Base-by-base conservation (phyloP, 805 yeast genomes). In the Metschnikowia anglica region DNA sequence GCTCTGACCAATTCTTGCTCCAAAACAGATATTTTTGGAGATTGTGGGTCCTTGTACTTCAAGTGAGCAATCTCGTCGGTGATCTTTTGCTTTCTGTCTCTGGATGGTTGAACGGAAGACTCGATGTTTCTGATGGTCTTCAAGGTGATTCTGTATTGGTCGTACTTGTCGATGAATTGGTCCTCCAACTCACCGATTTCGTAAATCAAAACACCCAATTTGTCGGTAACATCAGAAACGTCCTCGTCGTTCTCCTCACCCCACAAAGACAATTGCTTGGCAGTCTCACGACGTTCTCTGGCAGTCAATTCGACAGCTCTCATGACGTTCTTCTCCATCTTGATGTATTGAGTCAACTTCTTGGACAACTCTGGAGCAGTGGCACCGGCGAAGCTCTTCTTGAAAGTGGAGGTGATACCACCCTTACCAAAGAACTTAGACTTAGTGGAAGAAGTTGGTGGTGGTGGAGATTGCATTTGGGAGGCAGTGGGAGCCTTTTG, bases 1-100 rank as follows among this genome's bases (percentile, higher is more conserved):
- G 98, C 97, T 72, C 99, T 84, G 55, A 93, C 98, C 66, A 93
- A 80, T 74, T 93, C 98, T 76, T 93, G 98, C 78, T 91, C 99
- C 68, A 91, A 81, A 42, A 90, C 91, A 53, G 87, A 83, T 55
- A 91, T 86, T 78, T 91, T 91, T 67, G 97, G 95, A 42, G 97
- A 88, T 73, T 86, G 88, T 52, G 99, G 98, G 70, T 91, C 98
- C 79, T 91, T 91, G 79, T 93, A 93, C 76, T 93, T 93, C 72
- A 91, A 81, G 72, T 88, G 88, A 51, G 98, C 98, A 72, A 91
- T 91, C 74, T 90, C 90, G 70, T 91, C 97, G 54, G 98, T 89
- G 68, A 91, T 87, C 74, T 90, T 90, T 68, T 88, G 96, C 77
- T 93, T 91, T 67, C 98, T 85, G 76, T 91, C 97, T 72, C 98